Percentiles rank a stretch among this genome's conserved stretches.
phyloP scores from a whole-genome alignment of 108 stramenopile genomes.

The Craspedostauros australis region DNA sequence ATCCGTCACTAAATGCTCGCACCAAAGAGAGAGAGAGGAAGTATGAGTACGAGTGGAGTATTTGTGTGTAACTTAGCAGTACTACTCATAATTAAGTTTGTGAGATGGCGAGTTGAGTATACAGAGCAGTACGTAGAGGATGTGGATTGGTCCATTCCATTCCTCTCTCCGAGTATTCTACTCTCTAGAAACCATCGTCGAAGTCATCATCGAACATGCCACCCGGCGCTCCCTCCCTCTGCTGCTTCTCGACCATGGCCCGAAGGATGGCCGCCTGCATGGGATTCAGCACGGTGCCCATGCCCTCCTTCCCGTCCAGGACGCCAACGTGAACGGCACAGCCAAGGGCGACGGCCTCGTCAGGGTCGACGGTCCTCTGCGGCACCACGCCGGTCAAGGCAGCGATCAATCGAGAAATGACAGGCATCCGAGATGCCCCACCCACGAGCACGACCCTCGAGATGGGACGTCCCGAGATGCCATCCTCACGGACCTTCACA shows the following conservation, averaged over 20 bases:
- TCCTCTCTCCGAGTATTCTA: background rate
- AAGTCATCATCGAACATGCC: conserved; percentile 2
- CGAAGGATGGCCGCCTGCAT: conserved; percentile 82
- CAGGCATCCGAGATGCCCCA: conserved; percentile 86
- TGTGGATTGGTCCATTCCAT: background rate
- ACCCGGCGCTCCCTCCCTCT: conserved; percentile 4
- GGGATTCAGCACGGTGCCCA: conserved; percentile 74
- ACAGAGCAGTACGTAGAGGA: no score
- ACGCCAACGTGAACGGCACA: conserved; percentile 88
- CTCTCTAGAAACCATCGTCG: background rate
- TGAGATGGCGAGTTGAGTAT: no score
- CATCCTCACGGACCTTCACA: conserved; percentile 19
- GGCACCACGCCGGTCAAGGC: conserved; percentile 69
- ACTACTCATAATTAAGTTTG: no score
- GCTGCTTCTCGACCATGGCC: conserved; percentile 50
- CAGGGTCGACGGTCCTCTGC: conserved; percentile 76
- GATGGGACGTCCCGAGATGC: conserved; percentile 77
- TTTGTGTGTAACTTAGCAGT: no score
- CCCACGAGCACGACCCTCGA: conserved; percentile 81
- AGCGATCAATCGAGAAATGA: conserved; percentile 62
- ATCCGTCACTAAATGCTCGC: no score
- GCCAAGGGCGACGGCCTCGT: conserved; percentile 84
- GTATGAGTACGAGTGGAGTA: no score
- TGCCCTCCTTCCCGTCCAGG: conserved; percentile 73
- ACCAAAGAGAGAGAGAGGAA: no score